Conservation (phyloP, 2,329 filamentous ascomycete genomes). For the Aulographum hederae region DNA sequence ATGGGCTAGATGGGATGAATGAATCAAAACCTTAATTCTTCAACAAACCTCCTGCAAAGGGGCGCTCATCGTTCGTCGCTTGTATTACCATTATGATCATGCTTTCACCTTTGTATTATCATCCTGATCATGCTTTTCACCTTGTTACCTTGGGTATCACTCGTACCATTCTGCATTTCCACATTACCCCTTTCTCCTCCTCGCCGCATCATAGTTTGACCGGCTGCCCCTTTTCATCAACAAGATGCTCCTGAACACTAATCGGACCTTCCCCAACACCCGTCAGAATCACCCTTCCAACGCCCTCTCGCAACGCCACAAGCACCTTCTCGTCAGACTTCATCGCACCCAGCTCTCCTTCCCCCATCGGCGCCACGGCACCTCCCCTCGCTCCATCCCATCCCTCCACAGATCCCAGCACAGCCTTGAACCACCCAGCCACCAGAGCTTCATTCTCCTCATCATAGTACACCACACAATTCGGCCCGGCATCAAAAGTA, state of each 20-base stretch:
- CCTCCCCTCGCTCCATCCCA: slow-evolving; percentile 44
- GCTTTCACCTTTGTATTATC: too few relatives aligned
- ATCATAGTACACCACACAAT: slow-evolving; percentile 90
- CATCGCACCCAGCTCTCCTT: slow-evolving; percentile 42
- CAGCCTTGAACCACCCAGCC: slow-evolving; percentile 57
- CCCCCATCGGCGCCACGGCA: slow-evolving; percentile 31
- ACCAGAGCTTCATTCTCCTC: slow-evolving; percentile 58
- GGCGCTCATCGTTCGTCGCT: too few relatives aligned
- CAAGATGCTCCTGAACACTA: slow-evolving; percentile 59
- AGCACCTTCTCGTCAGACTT: slow-evolving; percentile 32
- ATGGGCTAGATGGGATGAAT: too few relatives aligned
- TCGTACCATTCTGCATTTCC: too few relatives aligned
- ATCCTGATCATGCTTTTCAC: too few relatives aligned
- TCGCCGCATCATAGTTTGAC: not conserved
- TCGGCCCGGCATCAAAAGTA: slow-evolving; percentile 93
- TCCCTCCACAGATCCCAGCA: slow-evolving; percentile 45
- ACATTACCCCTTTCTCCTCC: too few relatives aligned
- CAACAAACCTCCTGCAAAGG: too few relatives aligned
- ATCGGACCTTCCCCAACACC: slow-evolving; percentile 78
- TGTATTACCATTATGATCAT: too few relatives aligned
- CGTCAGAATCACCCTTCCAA: slow-evolving; percentile 81
- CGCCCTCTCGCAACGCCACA: slow-evolving; percentile 47
- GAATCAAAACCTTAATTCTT: too few relatives aligned
- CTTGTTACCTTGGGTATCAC: too few relatives aligned
- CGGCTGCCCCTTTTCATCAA: slow-evolving; percentile 31